Base-by-base conservation (phyloP, 208 protist species). In the Trypanosoma lewisi region DNA sequence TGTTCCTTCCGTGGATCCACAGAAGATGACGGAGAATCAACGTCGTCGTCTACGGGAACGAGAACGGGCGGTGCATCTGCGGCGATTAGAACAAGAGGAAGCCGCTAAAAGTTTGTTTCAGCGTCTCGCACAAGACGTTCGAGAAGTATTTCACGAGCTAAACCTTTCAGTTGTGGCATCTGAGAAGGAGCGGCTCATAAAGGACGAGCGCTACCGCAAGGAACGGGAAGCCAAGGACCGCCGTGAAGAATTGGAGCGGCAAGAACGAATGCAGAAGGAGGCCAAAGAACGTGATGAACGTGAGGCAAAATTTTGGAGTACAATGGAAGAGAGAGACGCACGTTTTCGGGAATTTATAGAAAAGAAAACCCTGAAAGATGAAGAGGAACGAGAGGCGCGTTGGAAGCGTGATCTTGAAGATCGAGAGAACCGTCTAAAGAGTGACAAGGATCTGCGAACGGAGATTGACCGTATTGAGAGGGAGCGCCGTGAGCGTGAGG, bases 111-210 rank as follows among this genome's bases (percentile, higher is more conserved):
- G 73, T 12, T 73, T 96, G 11, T 95, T 96, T 62, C 86, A 93
- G 42, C 78, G 88, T 16, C 80, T 96, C 16, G 88, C 91, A 8
- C 80, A 95, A 55, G 91, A 96, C 62, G 87, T 96, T 19, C 76
- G 89, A 4, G 86, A 93, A 21, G 87, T 96, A 7, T 96, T 96
- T 63, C 86, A 94, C 57, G 91, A 96, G 67, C 79, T 96, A 2
- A 95, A 94, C 69, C 70, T 96, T 7, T 86, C 88, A 44, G 85
- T 96, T 21, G 89, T 96, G 6, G 86, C 91, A 0, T 85, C 91
- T 9, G 91, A 96, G 52, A 93, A 93, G 70, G 88, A 96, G 76
- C 82, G 91, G 2, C 78, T 95, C 2, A 70, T 94, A n/a, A 95
- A 93, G 61, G 91, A 96, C 47, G 91, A 94, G 70, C 83, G 88